Conservation (phyloP, 768 basidiomycete genomes). For the Austroboletus eburneus region DNA sequence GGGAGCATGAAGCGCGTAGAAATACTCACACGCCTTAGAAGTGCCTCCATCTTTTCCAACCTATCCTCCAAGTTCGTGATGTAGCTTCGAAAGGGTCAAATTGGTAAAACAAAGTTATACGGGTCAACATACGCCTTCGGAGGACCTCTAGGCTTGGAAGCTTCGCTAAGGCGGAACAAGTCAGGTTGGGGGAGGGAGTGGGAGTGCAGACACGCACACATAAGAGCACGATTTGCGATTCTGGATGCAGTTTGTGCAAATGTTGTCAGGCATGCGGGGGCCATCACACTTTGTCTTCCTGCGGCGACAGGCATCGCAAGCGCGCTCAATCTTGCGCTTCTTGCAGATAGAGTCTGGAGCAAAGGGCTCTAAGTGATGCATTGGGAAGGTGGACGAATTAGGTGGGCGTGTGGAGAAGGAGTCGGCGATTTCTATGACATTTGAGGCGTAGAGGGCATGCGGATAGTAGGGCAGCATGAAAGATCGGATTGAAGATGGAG, state of each 20-base stretch:
- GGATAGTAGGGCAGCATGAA: conserved; percentile 21
- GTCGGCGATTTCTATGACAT: conserved; percentile 28
- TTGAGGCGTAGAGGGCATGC: conserved; percentile 12
- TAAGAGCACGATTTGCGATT: conserved; percentile 55
- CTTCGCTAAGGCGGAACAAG: conserved; percentile 39
- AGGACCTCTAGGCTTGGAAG: conserved; percentile 61
- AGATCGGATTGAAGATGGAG: background rate
- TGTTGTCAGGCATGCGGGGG: conserved; percentile 43
- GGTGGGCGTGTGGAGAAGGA: conserved; percentile 1
- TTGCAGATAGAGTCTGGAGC: conserved; percentile 24
- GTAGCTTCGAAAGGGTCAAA: conserved; percentile 37
- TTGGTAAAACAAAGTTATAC: background rate
- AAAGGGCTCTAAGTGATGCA: conserved; percentile 3
- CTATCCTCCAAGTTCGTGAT: conserved; percentile 56
- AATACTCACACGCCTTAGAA: conserved; percentile 47
- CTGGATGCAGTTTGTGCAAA: conserved; percentile 57
- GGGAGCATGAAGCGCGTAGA: background rate
- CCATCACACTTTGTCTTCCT: conserved; percentile 63
- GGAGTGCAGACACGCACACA: conserved; percentile 37
- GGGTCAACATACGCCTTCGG: conserved; percentile 55
- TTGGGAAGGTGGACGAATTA: conserved; percentile 8
- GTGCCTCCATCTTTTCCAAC: conserved; percentile 50
- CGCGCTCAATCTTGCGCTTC: conserved; percentile 49
- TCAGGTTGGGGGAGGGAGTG: conserved; percentile 1
- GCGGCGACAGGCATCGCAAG: conserved; percentile 57